Conservation (phyloP, 768 basidiomycete species). For the Cyclocybe aegerita region DNA sequence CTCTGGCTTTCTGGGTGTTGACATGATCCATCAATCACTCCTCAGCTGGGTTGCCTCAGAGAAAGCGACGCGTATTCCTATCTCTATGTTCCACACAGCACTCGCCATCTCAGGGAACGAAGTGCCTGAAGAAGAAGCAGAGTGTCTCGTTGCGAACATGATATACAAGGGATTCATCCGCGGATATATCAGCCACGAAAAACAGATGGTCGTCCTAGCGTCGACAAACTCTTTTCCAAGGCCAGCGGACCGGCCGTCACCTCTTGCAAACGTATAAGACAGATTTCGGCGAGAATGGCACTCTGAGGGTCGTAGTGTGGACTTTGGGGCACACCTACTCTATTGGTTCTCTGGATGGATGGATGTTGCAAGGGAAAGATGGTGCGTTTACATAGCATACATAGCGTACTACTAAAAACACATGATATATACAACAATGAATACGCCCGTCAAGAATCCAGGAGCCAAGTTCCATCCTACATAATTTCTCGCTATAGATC, state of each 20-base stretch:
- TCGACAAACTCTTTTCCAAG: slow-evolving; percentile 79
- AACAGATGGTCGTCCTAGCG: slow-evolving; percentile 90
- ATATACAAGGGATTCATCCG: slow-evolving; percentile 90
- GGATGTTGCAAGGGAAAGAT: no score
- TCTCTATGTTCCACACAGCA: slow-evolving; percentile 79
- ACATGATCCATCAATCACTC: slow-evolving; percentile 5
- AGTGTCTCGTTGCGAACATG: slow-evolving; percentile 94
- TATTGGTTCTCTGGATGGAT: no score
- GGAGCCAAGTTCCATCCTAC: no score
- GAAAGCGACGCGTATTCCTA: slow-evolving; percentile 75
- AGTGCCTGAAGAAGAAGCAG: slow-evolving; percentile 78
- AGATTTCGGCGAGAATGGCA: no score
- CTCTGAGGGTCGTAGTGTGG: no score
- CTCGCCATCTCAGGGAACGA: slow-evolving; percentile 69
- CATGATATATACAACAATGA: no score
- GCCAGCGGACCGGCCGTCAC: slow-evolving; percentile 59
- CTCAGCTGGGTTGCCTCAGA: slow-evolving; percentile 77
- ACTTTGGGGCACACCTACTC: no score
- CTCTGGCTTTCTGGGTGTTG: neutral
- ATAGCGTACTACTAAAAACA: no score
- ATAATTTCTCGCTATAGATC: no score
- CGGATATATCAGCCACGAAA: slow-evolving; percentile 96
- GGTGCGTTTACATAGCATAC: no score
- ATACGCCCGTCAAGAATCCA: no score
- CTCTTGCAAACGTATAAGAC: slow-evolving; percentile 43